A percentile compares a stretch with the other conserved stretches of the same genome.
Evolutionary conservation across 768 basidiomycete genomes (phyloP).

Genomic region (Leccinum rimulosum): DNA sequence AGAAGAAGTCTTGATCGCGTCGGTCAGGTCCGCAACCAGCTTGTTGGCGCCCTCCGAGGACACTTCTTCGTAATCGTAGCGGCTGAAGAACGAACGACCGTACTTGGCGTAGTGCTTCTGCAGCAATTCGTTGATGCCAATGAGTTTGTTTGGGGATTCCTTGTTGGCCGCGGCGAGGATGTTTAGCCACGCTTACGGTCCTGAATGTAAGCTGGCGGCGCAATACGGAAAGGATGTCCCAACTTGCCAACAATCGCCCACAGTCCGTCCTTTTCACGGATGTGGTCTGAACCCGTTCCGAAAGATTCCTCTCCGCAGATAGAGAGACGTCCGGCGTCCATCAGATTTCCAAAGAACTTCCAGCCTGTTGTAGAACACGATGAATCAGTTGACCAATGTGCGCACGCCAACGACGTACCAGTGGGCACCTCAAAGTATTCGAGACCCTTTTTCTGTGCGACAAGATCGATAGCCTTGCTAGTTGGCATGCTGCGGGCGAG

Average conservation of each 20-base stretch:
- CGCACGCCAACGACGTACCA: constrained; percentile 43
- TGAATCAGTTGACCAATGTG: neutral
- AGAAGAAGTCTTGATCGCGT: constrained; percentile 60
- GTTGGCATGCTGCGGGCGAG: constrained; percentile 98
- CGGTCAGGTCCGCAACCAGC: constrained; percentile 76
- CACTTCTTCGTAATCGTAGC: constrained; percentile 99
- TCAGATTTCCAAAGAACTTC: constrained; percentile 99
- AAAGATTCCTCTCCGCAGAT: constrained; percentile 99
- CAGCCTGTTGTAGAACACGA: constrained; percentile 56
- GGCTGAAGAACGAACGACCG: constrained; percentile 97
- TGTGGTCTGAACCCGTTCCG: constrained; percentile 99
- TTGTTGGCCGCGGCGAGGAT: constrained; percentile 90
- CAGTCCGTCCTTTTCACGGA: constrained; percentile 98
- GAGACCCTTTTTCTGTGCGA: constrained; percentile 89
- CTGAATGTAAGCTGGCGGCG: constrained; percentile 3
- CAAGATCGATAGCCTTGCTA: constrained; percentile 92
- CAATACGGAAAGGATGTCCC: neutral
- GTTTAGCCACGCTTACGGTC: constrained; percentile 83
- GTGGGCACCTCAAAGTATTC: constrained; percentile 97
- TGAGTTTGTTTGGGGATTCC: constrained; percentile 66
- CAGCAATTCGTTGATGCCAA: constrained; percentile 91
- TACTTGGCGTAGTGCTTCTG: constrained; percentile 86
- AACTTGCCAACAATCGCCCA: constrained; percentile 92
- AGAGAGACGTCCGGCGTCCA: constrained; percentile 97
- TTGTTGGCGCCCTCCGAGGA: constrained; percentile 86